Conservation (phyloP, 2,329 filamentous ascomycete genomes). For the Ceratocystis smalleyi region DNA sequence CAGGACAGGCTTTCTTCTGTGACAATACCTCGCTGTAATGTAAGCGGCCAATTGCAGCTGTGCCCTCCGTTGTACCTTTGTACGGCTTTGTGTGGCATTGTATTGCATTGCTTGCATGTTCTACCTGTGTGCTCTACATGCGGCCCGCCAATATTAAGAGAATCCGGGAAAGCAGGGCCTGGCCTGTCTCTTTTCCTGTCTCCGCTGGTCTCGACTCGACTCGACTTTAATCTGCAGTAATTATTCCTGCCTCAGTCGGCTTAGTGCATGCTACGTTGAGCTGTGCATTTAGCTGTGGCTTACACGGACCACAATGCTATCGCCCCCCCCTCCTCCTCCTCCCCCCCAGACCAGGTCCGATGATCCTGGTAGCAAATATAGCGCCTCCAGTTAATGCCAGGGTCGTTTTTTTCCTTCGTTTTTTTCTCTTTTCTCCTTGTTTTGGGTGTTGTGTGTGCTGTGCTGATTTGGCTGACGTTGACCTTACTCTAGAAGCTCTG, state of each 20-base stretch:
- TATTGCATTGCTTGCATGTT: not conserved
- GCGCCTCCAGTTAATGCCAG: conserved; percentile 10
- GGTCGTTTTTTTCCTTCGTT: conserved; percentile 5
- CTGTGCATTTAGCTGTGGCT: conserved; percentile 8
- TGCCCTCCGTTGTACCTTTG: not conserved
- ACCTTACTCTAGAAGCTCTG: conserved; percentile 10
- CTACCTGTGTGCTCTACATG: not conserved
- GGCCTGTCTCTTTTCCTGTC: not conserved
- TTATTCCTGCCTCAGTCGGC: conserved; percentile 5
- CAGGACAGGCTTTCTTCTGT: not conserved
- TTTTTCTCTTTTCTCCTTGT: not conserved
- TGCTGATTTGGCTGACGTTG: conserved; percentile 14
- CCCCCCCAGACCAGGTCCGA: conserved; percentile 13
- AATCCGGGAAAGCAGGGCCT: not conserved
- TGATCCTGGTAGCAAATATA: conserved; percentile 13
- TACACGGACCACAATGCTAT: conserved; percentile 14
- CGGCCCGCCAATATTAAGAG: conserved; percentile 6
- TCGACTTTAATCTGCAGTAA: conserved; percentile 1
- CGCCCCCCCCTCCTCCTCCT: not conserved
- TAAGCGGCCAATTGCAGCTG: not conserved
- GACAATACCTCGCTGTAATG: not conserved
- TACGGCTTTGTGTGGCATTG: not conserved
- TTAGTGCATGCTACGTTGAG: conserved; percentile 4
- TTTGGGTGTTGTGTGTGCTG: not conserved
- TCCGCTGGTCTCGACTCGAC: not conserved